These are phyloP conservation scores for Globisporangium sylvaticum DNA, from an alignment of 352 stramenopile genomes.

Conservation along the genomic window DNA sequence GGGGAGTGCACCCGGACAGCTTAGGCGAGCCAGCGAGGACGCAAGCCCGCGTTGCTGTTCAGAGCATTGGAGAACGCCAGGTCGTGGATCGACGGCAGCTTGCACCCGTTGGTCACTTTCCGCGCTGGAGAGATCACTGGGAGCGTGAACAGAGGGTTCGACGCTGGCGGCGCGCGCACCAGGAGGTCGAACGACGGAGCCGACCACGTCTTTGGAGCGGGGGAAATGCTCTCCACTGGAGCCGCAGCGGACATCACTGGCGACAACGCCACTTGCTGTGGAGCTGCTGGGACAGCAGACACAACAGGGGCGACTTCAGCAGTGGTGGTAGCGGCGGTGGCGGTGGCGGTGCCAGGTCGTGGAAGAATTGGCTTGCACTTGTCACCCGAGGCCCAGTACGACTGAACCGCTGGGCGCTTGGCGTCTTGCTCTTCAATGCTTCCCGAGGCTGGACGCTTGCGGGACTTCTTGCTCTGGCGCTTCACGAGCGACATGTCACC, in stretches of 20 bases:
- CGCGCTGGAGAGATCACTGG: slow-evolving; percentile 39
- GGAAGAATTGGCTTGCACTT: slow-evolving; percentile 73
- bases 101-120: slow-evolving; percentile 37
- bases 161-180: slow-evolving; percentile 11
- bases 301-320: background rate
- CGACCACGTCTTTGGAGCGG: slow-evolving; percentile 1
- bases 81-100: slow-evolving; percentile 55
- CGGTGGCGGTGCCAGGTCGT: background rate
- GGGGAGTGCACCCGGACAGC: background rate
- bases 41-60: slow-evolving; percentile 2
- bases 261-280: slow-evolving; percentile 2
- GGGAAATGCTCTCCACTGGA: slow-evolving; percentile 3
- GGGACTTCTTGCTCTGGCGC: slow-evolving; percentile 83
- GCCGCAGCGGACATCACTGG: background rate
- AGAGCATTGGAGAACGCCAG: slow-evolving; percentile 34
- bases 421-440: slow-evolving; percentile 28
- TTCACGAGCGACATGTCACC: slow-evolving; percentile 81
- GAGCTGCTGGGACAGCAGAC: background rate
- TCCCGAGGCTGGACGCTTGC: slow-evolving; percentile 51
- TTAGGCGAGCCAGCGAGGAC: slow-evolving; percentile 37
- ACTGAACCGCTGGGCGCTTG: slow-evolving; percentile 33
- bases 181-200: slow-evolving; percentile 16
- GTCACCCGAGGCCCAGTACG: slow-evolving; percentile 26
- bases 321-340: background rate
- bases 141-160: slow-evolving; percentile 21